Conservation (phyloP, 352 stramenopile genomes). For the Thalassiosira hispida region DNA sequence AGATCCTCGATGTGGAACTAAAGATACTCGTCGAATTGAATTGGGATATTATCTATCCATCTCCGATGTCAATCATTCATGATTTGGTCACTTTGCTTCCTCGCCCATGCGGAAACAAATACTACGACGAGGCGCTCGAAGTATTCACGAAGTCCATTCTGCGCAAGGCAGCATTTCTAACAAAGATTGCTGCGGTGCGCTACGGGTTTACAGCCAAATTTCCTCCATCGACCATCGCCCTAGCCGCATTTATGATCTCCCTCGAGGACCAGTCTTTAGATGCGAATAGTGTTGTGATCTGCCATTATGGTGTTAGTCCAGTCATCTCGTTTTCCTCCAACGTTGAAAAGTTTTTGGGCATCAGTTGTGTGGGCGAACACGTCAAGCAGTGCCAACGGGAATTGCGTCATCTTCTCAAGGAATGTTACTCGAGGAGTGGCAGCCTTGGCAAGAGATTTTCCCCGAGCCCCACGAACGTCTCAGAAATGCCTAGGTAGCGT, state of each 20-base stretch:
- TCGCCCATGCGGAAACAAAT: background rate
- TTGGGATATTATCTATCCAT: constrained; percentile 8
- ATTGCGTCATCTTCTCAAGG: too few species aligned
- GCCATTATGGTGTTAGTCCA: too few species aligned
- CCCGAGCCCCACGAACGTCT: too few species aligned
- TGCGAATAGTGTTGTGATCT: too few species aligned
- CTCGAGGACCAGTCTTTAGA: too few species aligned
- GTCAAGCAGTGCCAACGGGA: too few species aligned
- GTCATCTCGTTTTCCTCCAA: too few species aligned
- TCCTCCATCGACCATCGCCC: constrained; percentile 10
- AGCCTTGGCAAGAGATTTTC: too few species aligned
- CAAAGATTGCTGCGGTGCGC: background rate
- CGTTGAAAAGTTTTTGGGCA: too few species aligned
- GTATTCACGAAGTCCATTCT: background rate
- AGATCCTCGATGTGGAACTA: background rate
- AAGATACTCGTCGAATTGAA: constrained; percentile 15
- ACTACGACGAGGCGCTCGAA: background rate
- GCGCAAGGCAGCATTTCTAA: background rate
- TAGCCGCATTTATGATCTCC: constrained; percentile 16
- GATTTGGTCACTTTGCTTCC: constrained; percentile 7
- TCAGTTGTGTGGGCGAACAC: too few species aligned
- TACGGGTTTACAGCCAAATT: constrained; percentile 9
- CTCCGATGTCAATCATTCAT: constrained; percentile 7
- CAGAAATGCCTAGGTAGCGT: too few species aligned
- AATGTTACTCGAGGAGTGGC: too few species aligned